These are phyloP conservation scores for Paxillus rubicundulus DNA, from an alignment of 768 basidiomycete species.

Conservation along the genomic window DNA sequence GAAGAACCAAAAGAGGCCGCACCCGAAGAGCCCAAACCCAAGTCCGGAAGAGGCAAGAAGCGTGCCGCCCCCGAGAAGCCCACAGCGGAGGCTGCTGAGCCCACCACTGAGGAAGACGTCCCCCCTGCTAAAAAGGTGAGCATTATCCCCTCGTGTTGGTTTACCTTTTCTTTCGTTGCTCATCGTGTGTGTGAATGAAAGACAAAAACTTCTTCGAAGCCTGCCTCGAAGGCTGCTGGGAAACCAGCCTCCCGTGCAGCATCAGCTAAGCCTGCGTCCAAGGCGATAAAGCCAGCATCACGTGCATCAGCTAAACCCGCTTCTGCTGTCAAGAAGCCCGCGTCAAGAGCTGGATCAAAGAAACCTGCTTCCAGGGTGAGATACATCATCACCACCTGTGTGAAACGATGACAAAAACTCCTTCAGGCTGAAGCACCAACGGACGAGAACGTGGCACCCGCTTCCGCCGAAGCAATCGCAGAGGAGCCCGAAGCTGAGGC, in stretches of 20 bases:
- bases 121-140: slow-evolving; percentile 67
- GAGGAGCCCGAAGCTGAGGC: slow-evolving; percentile 53
- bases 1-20: slow-evolving; percentile 31
- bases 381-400: not conserved
- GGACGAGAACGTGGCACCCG: slow-evolving; percentile 39
- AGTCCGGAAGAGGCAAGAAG: slow-evolving; percentile 54
- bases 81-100: slow-evolving; percentile 34
- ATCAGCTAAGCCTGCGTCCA: slow-evolving; percentile 42
- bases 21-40: slow-evolving; percentile 38
- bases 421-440: slow-evolving; percentile 34
- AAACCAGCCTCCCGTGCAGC: slow-evolving; percentile 34
- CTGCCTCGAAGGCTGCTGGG: slow-evolving; percentile 21
- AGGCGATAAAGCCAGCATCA: slow-evolving; percentile 39
- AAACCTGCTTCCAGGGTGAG: slow-evolving; percentile 63
- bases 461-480: slow-evolving; percentile 46
- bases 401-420: not conserved
- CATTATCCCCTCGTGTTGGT: slow-evolving; percentile 6
- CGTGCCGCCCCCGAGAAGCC: slow-evolving; percentile 43
- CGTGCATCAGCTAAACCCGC: slow-evolving; percentile 41
- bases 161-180: not conserved
- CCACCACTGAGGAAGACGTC: slow-evolving; percentile 36
- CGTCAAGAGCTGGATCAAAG: slow-evolving; percentile 57
- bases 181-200: slow-evolving; percentile 16
- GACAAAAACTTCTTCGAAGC: slow-evolving; percentile 46
- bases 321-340: slow-evolving; percentile 50